A percentile compares a stretch with the other conserved stretches of the same genome.
These are phyloP conservation scores for Berberis thunbergii DNA, from an alignment of 164 flowering plant species.

Conservation along the genomic window DNA sequence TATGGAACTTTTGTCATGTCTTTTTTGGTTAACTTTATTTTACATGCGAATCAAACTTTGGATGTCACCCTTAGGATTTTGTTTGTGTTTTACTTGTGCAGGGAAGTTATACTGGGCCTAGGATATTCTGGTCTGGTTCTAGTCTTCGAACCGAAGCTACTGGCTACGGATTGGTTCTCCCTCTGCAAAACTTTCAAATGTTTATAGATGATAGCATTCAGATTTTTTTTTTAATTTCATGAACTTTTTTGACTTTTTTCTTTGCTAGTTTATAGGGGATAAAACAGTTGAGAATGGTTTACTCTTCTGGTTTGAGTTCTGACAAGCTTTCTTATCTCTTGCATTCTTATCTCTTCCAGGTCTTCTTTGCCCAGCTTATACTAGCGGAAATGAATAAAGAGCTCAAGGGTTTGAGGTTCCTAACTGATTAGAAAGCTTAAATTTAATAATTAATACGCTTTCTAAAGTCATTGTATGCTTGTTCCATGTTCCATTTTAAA, in stretches of 20 bases:
- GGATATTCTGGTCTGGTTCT: constrained; percentile 91
- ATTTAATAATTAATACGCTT: too few species aligned
- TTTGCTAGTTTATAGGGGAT: too few species aligned
- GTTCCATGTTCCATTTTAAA: too few species aligned
- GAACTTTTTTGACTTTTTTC: too few species aligned
- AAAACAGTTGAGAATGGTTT: too few species aligned
- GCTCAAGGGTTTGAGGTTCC: constrained; percentile 88
- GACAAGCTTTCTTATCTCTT: background rate
- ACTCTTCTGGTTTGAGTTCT: background rate
- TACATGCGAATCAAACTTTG: too few species aligned
- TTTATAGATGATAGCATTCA: background rate
- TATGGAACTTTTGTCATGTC: too few species aligned
- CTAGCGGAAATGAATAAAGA: constrained; percentile 93
- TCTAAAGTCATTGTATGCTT: too few species aligned
- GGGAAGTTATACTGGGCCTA: constrained; percentile 99
- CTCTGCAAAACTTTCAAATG: background rate
- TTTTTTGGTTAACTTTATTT: too few species aligned
- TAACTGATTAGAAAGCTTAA: constrained; percentile 9
- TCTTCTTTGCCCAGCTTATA: constrained; percentile 89
- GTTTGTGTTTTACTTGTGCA: constrained; percentile 43
- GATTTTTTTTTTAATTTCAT: background rate
- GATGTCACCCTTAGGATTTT: constrained; percentile 8
- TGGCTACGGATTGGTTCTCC: constrained; percentile 92
- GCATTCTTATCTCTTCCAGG: constrained; percentile 40
- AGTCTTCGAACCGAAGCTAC: constrained; percentile 99